These are phyloP conservation scores for Xylaria sp. DNA, from an alignment of 495 filamentous ascomycete species.

Conservation along the genomic window DNA sequence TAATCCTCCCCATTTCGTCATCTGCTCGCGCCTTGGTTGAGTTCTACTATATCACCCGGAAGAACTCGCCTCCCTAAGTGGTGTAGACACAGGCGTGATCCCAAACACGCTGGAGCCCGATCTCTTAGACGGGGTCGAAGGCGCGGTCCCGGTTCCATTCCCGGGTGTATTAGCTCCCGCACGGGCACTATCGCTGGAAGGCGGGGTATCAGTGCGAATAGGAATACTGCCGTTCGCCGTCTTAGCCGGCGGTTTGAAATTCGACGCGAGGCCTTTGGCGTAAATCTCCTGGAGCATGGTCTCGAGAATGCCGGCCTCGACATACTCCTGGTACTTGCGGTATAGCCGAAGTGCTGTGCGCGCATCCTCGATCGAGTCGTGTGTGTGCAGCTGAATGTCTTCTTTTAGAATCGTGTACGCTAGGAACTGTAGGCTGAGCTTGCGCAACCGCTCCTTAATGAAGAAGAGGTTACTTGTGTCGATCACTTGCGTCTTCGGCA, in stretches of 20 bases:
- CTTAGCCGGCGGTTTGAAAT: slow-evolving; percentile 74
- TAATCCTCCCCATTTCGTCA: neutral
- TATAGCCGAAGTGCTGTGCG: slow-evolving; percentile 88
- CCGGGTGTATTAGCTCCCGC: neutral
- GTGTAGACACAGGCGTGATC: slow-evolving; percentile 25
- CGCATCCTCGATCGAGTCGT: slow-evolving; percentile 95
- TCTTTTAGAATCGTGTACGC: slow-evolving; percentile 88
- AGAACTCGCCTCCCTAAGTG: slow-evolving; percentile 22
- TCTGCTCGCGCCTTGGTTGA: neutral
- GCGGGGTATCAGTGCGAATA: slow-evolving; percentile 25
- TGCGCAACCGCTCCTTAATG: slow-evolving; percentile 70
- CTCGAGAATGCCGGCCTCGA: slow-evolving; percentile 81
- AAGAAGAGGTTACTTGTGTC: slow-evolving; percentile 92
- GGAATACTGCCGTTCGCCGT: slow-evolving; percentile 6
- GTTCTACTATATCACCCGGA: neutral
- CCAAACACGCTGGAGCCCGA: slow-evolving; percentile 22
- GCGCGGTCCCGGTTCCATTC: slow-evolving; percentile 17
- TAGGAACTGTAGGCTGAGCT: slow-evolving; percentile 85
- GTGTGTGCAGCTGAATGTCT: slow-evolving; percentile 86
- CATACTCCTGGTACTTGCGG: slow-evolving; percentile 86
- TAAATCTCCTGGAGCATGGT: slow-evolving; percentile 84
- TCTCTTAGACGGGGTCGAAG: slow-evolving; percentile 26
- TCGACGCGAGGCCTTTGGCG: slow-evolving; percentile 68
- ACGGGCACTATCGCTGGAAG: slow-evolving; percentile 5
- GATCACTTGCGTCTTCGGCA: slow-evolving; percentile 88